These are phyloP conservation scores for Picea engelmannii DNA, from an alignment of 83 land plant species.

Conservation along the genomic window DNA sequence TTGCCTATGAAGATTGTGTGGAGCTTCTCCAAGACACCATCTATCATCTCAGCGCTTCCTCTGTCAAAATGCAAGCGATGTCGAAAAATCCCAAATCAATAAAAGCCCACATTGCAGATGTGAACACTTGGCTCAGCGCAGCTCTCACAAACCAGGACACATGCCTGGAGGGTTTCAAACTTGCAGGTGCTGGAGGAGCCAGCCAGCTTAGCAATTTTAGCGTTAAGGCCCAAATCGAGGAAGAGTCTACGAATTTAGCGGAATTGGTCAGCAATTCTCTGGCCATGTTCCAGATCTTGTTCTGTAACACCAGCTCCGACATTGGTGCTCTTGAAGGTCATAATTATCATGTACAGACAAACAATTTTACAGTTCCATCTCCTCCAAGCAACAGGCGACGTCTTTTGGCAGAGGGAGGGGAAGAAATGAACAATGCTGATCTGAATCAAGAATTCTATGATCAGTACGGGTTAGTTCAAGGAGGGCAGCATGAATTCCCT, in stretches of 20 bases:
- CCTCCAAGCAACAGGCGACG: not conserved
- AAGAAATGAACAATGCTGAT: too few species aligned
- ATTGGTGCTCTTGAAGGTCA: not conserved
- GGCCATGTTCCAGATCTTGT: not conserved
- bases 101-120: not conserved
- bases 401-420: not conserved
- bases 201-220: not conserved
- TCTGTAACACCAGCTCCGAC: not conserved
- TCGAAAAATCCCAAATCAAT: not conserved
- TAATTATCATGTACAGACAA: too few species aligned
- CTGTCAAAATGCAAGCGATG: not conserved
- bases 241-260: not conserved
- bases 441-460: not conserved
- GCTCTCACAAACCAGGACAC: conserved; percentile 10
- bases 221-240: not conserved
- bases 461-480: not conserved
- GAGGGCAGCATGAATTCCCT: conserved; percentile 4
- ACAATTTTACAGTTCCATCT: not conserved
- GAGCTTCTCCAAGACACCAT: conserved; percentile 1
- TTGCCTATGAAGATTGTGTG: not conserved
- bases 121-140: conserved; percentile 13
- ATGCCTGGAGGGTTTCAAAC: not conserved
- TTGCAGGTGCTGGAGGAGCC: not conserved
- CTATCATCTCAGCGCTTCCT: not conserved
- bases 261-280: conserved; percentile 10